phyloP scores from a whole-genome alignment of 2,329 filamentous ascomycete species.

The Venturia aucupariae region DNA sequence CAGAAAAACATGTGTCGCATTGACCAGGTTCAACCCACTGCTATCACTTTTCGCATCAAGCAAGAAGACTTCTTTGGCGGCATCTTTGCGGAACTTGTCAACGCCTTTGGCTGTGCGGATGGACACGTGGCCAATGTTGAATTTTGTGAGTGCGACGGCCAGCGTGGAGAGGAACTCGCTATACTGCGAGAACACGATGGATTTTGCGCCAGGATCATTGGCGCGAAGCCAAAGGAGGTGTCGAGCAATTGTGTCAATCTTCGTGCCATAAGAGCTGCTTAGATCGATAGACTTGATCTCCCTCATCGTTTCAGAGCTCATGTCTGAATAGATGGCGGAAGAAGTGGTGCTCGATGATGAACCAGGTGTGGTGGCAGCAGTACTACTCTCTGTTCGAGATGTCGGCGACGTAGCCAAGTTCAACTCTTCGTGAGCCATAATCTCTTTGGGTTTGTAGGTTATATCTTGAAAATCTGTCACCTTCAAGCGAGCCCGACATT shows the following conservation, averaged over 20 bases:
- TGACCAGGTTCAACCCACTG: conserved; percentile 82
- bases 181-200: conserved; percentile 91
- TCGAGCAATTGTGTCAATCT: conserved; percentile 60
- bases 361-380: conserved; percentile 22
- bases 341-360: conserved; percentile 14
- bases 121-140: conserved; percentile 63
- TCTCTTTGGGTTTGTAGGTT: conserved; percentile 64
- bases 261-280: conserved; percentile 67
- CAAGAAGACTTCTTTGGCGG: conserved; percentile 69
- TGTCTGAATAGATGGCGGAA: conserved; percentile 63
- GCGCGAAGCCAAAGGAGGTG: conserved; percentile 80
- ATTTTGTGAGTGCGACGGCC: conserved; percentile 56
- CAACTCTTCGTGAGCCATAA: conserved; percentile 57
- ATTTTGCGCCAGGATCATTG: conserved; percentile 78
- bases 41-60: conserved; percentile 83
- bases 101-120: conserved; percentile 64
- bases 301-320: conserved; percentile 59
- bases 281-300: conserved; percentile 79
- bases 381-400: background rate
- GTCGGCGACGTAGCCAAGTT: conserved; percentile 15
- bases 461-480: conserved; percentile 72
- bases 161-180: conserved; percentile 71
- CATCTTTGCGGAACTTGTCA: conserved; percentile 65
- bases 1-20: conserved; percentile 87
- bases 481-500: conserved; percentile 66